Evolutionary conservation across 768 basidiomycete genomes (phyloP), one percentile per base, ranked within the genome.

Genomic region (Naematelia aurantialba): DNA sequence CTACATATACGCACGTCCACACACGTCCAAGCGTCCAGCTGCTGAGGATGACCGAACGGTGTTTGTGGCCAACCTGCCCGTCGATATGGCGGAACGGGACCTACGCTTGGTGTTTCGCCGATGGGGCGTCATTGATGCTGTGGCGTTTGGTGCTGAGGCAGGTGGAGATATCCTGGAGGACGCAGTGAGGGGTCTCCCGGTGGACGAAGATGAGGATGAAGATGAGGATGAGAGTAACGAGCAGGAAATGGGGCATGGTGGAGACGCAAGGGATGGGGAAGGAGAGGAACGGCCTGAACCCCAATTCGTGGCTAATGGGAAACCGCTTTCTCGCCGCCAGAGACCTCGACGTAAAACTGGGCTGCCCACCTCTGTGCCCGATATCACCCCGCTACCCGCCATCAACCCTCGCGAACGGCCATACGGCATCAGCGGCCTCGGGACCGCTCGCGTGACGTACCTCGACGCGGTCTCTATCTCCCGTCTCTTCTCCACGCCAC

Each of bases 21-120:
- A 92, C 24, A 56, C 50, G 25, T 30, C 62, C 12, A 58, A 58
- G 13, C 14, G 59, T 2, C 52, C 60, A 0, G 30, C 60, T 64
- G 42, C 81, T 78, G 53, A 79, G 83, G 63, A 83, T 29, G 85
- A 83, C 14, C 83, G 91, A 45, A 93, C 91, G 0, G 80, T 94
- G 10, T 97, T 97, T 70, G 79, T 93, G 1, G 89, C 88, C 55
- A 96, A 97, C 68, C 79, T 93, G 4, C 91, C 93, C 1, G 86
- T 90, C 56, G 91, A 94, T 73, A 84, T 89, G 2, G 89, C 89
- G 0, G 88, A 89, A 66, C 81, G 88, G 34, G 89, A 91, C 69
- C 77, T 96, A 0, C 79, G 84, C 1, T 77, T 83, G 11, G 79
- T 96, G n/a, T 93, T 93, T 80, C 86, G 86, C 69, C 69, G 81